Evolutionary conservation across 768 basidiomycete genomes (phyloP), one percentile per base, ranked within the genome.

Genomic region (Crucibulum laeve): DNA sequence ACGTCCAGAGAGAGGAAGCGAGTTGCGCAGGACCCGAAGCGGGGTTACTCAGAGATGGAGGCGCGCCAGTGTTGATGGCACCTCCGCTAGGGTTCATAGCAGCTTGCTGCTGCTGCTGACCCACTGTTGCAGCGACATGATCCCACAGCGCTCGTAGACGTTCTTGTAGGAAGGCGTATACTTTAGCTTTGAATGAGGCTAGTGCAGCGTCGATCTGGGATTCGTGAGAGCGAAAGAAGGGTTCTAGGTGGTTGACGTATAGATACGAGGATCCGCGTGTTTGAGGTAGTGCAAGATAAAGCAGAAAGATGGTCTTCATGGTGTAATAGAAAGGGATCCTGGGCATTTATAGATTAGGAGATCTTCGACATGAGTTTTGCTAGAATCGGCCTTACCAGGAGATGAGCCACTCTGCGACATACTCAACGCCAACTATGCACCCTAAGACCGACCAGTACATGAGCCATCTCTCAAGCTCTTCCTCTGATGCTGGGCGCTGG

Each of bases 361-460:
- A 32, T 45, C 34, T 17, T 39, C 26, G 48, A 47, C 24, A 26
- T 25, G 45, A 44, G 24, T 19, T 11, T 23, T 23, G 33, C 7
- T 13, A 28, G 34, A 14, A 23, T 13, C 37, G 17, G 25, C 18
- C 84, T 54, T 53, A 90, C 93, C 92, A 93, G 48, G 82, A 88
- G 23, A 95, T 67, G 13, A 84, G 63, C 90, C 92, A 94, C 55
- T 93, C 91, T 6, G 84, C 84, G 21, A 88, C 70, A 55, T 86
- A 87, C 62, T 96, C 93, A 4, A 89, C 65, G 3, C 79, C 84
- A 13, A 92, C 76, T 54, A 92, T 80, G 57, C 84, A 87, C 2
- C 88, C 87, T 2, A 90, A 74, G 0, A 89, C 87, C n/a, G 82
- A 83, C 93, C 94, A 97, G 55, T 96, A 97, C 89, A 92, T 94